These are phyloP conservation scores for Helicostylum pulchrum DNA, from an alignment of 192 early-diverging fungal species.

Conservation along the genomic window DNA sequence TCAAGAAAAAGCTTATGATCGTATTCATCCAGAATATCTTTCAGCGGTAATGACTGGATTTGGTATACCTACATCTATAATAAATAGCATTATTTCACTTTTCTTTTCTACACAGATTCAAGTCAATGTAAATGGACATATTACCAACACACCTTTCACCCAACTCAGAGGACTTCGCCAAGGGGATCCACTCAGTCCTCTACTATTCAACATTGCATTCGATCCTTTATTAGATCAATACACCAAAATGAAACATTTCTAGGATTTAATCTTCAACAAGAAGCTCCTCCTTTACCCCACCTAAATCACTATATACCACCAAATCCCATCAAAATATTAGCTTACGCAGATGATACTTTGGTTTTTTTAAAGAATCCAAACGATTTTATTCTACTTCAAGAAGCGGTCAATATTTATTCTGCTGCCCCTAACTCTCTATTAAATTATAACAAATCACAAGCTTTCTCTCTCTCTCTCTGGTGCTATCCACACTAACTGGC, in stretches of 20 bases:
- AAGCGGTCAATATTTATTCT: not conserved
- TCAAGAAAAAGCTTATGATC: constrained; percentile 32
- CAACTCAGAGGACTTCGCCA: constrained; percentile 33
- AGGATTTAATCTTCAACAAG: not conserved
- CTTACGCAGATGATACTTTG: constrained; percentile 26
- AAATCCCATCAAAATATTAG: not conserved
- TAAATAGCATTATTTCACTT: not conserved
- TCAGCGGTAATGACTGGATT: not conserved
- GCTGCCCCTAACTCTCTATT: constrained; percentile 17
- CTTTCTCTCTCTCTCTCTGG: constrained; percentile 24
- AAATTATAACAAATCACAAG: constrained; percentile 28
- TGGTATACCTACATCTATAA: constrained; percentile 11
- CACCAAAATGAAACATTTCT: not conserved
- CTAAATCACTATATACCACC: not conserved
- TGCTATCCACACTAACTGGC: not conserved
- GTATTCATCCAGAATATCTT: constrained; percentile 22
- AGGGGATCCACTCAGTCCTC: constrained; percentile 34
- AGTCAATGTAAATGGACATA: constrained; percentile 25
- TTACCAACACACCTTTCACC: not conserved
- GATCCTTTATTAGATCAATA: constrained; percentile 21
- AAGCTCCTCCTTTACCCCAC: not conserved
- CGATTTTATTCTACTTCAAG: constrained; percentile 2
- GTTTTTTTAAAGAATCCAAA: not conserved
- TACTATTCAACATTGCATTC: constrained; percentile 23
- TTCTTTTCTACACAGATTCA: constrained; percentile 16